These are phyloP conservation scores for Kregervanrija fluxuum DNA, from an alignment of 805 yeast genomes.

Conservation along the genomic window DNA sequence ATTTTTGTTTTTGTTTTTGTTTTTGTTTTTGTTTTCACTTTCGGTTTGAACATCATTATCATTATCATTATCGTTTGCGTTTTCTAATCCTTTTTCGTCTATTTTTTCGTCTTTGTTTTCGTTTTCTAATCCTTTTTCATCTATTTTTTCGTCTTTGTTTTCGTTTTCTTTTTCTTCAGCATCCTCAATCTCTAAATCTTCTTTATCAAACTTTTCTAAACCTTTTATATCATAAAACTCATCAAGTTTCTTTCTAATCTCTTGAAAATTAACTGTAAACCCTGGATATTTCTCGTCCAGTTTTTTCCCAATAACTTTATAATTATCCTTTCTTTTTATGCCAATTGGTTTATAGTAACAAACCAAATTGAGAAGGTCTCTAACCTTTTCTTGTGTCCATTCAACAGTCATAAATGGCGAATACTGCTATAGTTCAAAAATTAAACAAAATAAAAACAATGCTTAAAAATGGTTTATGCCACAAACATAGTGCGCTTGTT, in stretches of 20 bases:
- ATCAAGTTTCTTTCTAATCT: constrained; percentile 13
- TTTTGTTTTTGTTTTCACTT: neutral
- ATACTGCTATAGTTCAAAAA: neutral
- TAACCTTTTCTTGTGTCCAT: constrained; percentile 20
- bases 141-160: neutral
- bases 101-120: neutral
- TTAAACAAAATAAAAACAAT: neutral
- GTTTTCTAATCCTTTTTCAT: neutral
- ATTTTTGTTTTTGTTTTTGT: too few relatives aligned
- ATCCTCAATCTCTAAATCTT: constrained; percentile 3
- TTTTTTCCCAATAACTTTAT: constrained; percentile 11
- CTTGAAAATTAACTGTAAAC: constrained; percentile 6
- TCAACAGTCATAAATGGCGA: constrained; percentile 5
- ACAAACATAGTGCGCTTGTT: too few relatives aligned
- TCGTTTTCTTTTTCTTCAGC: neutral
- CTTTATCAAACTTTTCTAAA: constrained; percentile 16
- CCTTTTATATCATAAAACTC: constrained; percentile 24
- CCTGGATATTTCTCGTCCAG: constrained; percentile 16
- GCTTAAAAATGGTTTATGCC: neutral
- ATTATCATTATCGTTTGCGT: neutral
- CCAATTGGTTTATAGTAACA: constrained; percentile 28
- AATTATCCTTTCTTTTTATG: constrained; percentile 9
- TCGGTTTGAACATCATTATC: neutral
- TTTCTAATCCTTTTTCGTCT: neutral
- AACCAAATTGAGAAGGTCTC: constrained; percentile 16